Percentiles rank a stretch among this genome's conserved stretches.
These are phyloP conservation scores for Lophiostoma macrostomum DNA, from an alignment of 495 filamentous ascomycete species.

Conservation along the genomic window DNA sequence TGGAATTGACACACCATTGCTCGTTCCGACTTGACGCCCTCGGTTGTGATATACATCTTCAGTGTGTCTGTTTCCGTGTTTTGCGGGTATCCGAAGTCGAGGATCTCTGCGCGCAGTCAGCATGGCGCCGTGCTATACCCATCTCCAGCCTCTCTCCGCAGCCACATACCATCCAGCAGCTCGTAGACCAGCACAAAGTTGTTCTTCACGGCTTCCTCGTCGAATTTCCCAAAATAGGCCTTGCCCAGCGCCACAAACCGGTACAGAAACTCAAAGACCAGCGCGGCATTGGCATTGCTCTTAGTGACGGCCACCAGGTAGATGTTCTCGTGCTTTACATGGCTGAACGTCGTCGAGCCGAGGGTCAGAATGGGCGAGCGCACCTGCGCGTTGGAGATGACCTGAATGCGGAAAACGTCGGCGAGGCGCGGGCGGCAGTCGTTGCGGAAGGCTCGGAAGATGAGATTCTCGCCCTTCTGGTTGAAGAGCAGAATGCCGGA, in stretches of 20 bases:
- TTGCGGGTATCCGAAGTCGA: conserved; percentile 99
- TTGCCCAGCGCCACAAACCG: conserved; percentile 84
- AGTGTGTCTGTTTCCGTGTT: conserved; percentile 98
- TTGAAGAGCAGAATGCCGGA: conserved; percentile 98
- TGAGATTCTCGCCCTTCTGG: conserved; percentile 99
- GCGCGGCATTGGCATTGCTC: conserved; percentile 98
- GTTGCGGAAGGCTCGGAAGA: conserved; percentile 96
- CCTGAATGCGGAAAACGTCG: conserved; percentile 99
- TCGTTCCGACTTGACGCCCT: conserved; percentile 95
- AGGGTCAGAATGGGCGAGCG: conserved; percentile 96
- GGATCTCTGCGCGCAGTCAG: conserved; percentile 67
- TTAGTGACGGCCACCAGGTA: conserved; percentile 97
- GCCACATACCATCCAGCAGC: conserved; percentile 78
- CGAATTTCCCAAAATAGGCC: conserved; percentile 97
- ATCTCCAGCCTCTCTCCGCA: neutral
- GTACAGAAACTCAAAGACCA: conserved; percentile 98
- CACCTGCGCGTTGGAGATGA: conserved; percentile 97
- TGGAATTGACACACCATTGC: conserved; percentile 50
- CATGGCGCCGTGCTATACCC: neutral
- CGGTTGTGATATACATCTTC: conserved; percentile 99
- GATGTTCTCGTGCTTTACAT: conserved; percentile 99
- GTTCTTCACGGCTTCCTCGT: conserved; percentile 99
- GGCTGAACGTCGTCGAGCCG: conserved; percentile 96
- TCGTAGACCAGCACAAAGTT: conserved; percentile 99
- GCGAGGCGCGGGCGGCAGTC: conserved; percentile 95